Percentiles rank a stretch among this genome's conserved stretches.
Evolutionary conservation across 1,284 basidiomycete species (phyloP).

Genomic region (Marasmius fiardii): DNA sequence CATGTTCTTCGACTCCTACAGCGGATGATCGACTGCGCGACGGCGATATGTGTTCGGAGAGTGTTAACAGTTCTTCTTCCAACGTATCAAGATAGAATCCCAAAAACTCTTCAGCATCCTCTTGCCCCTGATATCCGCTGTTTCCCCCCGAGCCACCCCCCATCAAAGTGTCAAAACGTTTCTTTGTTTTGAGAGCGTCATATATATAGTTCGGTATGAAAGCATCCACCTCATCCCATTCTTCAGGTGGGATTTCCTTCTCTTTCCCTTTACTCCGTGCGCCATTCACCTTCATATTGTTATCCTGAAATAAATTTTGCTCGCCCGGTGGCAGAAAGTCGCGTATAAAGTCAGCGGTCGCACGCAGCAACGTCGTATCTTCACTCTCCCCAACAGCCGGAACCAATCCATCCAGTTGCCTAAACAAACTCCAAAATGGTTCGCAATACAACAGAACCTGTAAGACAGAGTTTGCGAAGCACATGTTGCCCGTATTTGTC

Average conservation of each 20-base stretch:
- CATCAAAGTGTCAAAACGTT: constrained; percentile 87
- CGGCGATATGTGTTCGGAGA: constrained; percentile 23
- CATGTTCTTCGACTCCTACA: constrained; percentile 36
- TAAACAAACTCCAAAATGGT: constrained; percentile 82
- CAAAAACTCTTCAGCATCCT: constrained; percentile 97
- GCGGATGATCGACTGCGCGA: constrained; percentile 17
- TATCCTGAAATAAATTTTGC: constrained; percentile 5
- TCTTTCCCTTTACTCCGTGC: constrained; percentile 33
- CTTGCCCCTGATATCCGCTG: constrained; percentile 48
- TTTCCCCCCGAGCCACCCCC: constrained; percentile 64
- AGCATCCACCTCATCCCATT: constrained; percentile 45
- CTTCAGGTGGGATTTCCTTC: constrained; percentile 24
- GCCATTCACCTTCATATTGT: constrained; percentile 30
- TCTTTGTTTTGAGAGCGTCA: constrained; percentile 94
- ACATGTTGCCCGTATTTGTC: constrained; percentile 96
- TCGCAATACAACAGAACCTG: constrained; percentile 89
- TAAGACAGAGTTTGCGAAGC: constrained; percentile 94
- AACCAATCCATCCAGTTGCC: constrained; percentile 51
- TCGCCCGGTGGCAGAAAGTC: constrained; percentile 56
- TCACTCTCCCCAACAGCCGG: constrained; percentile 30
- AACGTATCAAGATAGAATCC: constrained; percentile 95
- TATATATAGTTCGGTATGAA: constrained; percentile 92
- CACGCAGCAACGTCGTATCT: constrained; percentile 79
- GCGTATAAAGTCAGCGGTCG: constrained; percentile 77
- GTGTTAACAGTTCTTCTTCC: constrained; percentile 83